Conservation (phyloP, 306 rosid species). For the Gillenia trifoliata region DNA sequence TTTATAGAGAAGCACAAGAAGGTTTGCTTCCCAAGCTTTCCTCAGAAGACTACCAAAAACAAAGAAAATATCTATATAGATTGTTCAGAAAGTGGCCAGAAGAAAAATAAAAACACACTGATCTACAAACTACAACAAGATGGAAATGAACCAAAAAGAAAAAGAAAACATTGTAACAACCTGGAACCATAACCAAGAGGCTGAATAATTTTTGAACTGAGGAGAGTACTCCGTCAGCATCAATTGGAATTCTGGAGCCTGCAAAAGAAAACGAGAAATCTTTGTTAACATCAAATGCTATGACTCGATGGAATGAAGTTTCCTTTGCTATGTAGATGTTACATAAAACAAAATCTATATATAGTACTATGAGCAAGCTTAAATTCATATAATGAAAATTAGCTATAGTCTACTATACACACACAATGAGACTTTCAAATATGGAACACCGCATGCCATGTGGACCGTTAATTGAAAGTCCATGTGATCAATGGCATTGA, state of each 20-base stretch:
- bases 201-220: conserved; percentile 71
- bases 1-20: not conserved
- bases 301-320: not conserved
- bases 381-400: not conserved
- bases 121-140: not conserved
- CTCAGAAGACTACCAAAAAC: not conserved
- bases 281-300: conserved; percentile 7
- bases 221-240: conserved; percentile 62
- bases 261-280: conserved; percentile 31
- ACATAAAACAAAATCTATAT: not conserved
- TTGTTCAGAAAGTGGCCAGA: not conserved
- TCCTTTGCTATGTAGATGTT: not conserved
- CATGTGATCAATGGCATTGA: not conserved
- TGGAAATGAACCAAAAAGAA: conserved; percentile 2
- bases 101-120: not conserved
- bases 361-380: not conserved
- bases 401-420: not conserved
- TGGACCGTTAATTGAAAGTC: not conserved
- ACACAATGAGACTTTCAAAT: not conserved
- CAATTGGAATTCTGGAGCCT: conserved; percentile 55
- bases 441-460: not conserved
- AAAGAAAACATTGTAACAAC: conserved; percentile 31
- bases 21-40: not conserved
- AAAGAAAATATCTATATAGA: not conserved
- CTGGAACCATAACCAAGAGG: conserved; percentile 86